phyloP scores from a whole-genome alignment of 2,329 filamentous ascomycete genomes.

The Trichophyton benhamiae region DNA sequence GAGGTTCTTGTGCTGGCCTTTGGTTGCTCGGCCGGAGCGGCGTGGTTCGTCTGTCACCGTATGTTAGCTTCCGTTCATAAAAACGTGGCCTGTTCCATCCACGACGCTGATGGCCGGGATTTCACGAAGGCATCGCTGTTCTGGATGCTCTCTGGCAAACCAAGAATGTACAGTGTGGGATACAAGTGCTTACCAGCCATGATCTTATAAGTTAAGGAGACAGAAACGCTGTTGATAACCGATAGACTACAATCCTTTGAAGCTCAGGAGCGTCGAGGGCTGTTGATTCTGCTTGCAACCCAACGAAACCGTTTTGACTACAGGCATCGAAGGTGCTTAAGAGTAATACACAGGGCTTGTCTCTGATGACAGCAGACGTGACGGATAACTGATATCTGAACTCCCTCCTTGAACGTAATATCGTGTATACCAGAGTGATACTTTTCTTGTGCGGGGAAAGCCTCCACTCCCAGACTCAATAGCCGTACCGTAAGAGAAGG shows the following conservation, averaged over 20 bases:
- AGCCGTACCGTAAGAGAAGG: neutral
- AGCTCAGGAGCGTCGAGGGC: constrained; percentile 7
- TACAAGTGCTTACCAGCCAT: constrained; percentile 51
- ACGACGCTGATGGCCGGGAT: neutral
- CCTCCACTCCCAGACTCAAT: neutral
- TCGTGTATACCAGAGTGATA: neutral
- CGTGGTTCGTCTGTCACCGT: constrained; percentile 61
- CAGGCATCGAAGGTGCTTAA: constrained; percentile 27
- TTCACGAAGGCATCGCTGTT: neutral
- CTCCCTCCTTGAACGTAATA: constrained; percentile 10
- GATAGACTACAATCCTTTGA: constrained; percentile 28
- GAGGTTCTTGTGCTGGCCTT: constrained; percentile 87
- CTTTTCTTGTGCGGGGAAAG: neutral
- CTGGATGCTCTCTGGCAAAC: neutral
- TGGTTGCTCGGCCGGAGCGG: constrained; percentile 89
- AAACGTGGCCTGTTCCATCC: neutral
- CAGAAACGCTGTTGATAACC: constrained; percentile 15
- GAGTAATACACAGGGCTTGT: constrained; percentile 26
- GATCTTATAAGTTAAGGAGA: constrained; percentile 19
- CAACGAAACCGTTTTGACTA: constrained; percentile 23
- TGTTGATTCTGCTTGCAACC: constrained; percentile 12
- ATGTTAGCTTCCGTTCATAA: constrained; percentile 8
- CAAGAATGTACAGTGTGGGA: constrained; percentile 12
- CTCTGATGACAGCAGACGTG: constrained; percentile 21
- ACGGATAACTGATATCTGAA: constrained; percentile 18